These are phyloP conservation scores for Vachellia collinsii DNA, from an alignment of 306 rosid genomes.

Conservation along the genomic window DNA sequence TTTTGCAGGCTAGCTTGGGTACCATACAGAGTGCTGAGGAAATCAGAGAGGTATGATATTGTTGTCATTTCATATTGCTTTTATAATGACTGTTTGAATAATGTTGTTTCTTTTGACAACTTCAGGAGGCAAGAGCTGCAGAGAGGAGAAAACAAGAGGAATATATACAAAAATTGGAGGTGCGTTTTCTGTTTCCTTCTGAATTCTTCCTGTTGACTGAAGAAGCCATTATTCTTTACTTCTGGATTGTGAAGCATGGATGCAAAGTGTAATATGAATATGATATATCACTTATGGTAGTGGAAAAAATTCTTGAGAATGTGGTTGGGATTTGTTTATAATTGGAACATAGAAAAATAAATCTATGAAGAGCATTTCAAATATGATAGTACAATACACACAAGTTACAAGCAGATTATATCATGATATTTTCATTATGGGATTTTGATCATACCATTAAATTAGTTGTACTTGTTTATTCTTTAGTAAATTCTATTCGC, in stretches of 20 bases:
- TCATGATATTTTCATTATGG: background rate
- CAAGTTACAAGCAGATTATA: background rate
- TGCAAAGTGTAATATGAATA: background rate
- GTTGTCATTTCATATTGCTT: conserved; percentile 10
- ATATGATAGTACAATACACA: background rate
- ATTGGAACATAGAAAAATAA: background rate
- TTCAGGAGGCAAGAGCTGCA: conserved; percentile 86
- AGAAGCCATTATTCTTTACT: conserved; percentile 1
- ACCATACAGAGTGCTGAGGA: conserved; percentile 85
- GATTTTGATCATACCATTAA: conserved; percentile 1
- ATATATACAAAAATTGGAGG: conserved; percentile 75
- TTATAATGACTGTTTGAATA: conserved; percentile 19
- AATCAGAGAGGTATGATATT: conserved; percentile 73
- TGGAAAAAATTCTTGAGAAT: background rate
- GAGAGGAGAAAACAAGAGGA: conserved; percentile 88
- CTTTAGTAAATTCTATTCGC: no score
- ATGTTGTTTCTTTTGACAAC: conserved; percentile 29
- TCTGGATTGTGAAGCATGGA: background rate
- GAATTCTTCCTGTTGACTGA: background rate
- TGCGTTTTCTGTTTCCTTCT: conserved; percentile 37
- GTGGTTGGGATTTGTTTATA: background rate
- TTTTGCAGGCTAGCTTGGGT: conserved; percentile 76
- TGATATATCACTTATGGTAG: background rate
- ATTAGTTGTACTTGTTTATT: no score
- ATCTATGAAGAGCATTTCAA: background rate